phyloP scores from a whole-genome alignment of 1,139 yeast species.

The Pneumocystis carinii region DNA sequence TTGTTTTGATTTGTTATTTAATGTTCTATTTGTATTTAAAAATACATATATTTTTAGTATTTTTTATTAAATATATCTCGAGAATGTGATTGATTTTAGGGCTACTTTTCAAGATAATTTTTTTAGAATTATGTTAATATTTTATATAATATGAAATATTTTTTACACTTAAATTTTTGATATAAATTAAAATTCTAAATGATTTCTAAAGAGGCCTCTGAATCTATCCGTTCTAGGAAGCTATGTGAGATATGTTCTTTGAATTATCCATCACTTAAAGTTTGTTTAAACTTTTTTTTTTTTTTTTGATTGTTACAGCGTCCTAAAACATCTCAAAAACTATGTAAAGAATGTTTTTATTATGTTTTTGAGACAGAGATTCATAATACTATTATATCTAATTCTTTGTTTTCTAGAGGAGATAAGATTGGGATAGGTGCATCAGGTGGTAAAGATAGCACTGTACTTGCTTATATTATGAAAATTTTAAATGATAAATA shows the following conservation, averaged over 20 bases:
- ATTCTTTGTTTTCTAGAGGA: conserved; percentile 57
- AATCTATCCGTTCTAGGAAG: conserved; percentile 6
- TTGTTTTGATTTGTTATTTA: background rate
- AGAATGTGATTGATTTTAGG: background rate
- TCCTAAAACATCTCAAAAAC: conserved; percentile 79
- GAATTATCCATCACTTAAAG: conserved; percentile 4
- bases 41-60: background rate
- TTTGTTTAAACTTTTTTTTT: conserved; percentile 2
- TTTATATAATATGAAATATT: background rate
- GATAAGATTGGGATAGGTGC: conserved; percentile 95
- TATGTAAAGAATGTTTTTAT: conserved; percentile 87
- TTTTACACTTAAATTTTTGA: background rate
- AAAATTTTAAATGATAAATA: conserved; percentile 79
- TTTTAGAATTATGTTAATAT: background rate
- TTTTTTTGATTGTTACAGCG: conserved; percentile 37
- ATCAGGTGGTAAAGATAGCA: conserved; percentile 96
- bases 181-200: background rate
- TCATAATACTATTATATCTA: conserved; percentile 68
- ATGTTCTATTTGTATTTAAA: background rate
- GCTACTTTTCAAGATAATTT: background rate
- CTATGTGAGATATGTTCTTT: conserved; percentile 6
- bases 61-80: background rate
- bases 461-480: conserved; percentile 79
- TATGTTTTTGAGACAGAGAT: conserved; percentile 88
- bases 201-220: background rate